Evolutionary conservation across 2,329 filamentous ascomycete genomes (phyloP).

Genomic region (Chaetomiaceae sp.): DNA sequence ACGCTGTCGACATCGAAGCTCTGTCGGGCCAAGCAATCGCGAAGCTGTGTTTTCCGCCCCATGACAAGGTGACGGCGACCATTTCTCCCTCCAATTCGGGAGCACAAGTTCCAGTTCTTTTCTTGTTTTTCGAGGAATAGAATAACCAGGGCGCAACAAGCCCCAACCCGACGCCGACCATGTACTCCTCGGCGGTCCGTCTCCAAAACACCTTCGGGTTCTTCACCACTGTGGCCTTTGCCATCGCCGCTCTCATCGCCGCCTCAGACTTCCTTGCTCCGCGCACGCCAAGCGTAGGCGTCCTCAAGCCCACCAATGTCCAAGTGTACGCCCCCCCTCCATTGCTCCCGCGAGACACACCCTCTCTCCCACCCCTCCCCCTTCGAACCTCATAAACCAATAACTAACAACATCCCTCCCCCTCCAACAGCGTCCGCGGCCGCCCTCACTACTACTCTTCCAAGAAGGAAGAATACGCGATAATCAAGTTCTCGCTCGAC

Average conservation of each 20-base stretch:
- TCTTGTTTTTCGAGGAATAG: background rate
- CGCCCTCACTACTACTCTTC: slow-evolving; percentile 92
- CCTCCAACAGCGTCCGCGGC: slow-evolving; percentile 66
- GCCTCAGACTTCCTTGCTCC: slow-evolving; percentile 68
- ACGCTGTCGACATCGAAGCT: slow-evolving; percentile 1
- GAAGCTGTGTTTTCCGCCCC: slow-evolving; percentile 2
- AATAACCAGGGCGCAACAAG: slow-evolving; percentile 1
- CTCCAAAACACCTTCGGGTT: slow-evolving; percentile 93
- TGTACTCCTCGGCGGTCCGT: slow-evolving; percentile 85
- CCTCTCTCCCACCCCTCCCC: slow-evolving; percentile 1
- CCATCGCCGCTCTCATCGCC: slow-evolving; percentile 73
- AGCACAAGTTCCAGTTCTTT: background rate
- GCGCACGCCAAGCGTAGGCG: slow-evolving; percentile 58
- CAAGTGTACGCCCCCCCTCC: slow-evolving; percentile 63
- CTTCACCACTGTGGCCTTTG: slow-evolving; percentile 91
- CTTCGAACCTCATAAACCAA: background rate
- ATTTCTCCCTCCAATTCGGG: background rate
- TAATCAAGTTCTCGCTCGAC: slow-evolving; percentile 88
- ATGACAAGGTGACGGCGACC: slow-evolving; percentile 17
- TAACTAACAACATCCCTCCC: slow-evolving; percentile 10
- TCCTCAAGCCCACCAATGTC: slow-evolving; percentile 65
- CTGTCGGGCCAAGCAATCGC: background rate
- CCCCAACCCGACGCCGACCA: slow-evolving; percentile 39
- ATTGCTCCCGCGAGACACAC: no score
- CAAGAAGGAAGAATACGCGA: slow-evolving; percentile 92